A percentile compares a stretch with the other conserved stretches of the same genome.
These are phyloP conservation scores for Pleurotus eryngii DNA, from an alignment of 768 basidiomycete species.

Conservation along the genomic window DNA sequence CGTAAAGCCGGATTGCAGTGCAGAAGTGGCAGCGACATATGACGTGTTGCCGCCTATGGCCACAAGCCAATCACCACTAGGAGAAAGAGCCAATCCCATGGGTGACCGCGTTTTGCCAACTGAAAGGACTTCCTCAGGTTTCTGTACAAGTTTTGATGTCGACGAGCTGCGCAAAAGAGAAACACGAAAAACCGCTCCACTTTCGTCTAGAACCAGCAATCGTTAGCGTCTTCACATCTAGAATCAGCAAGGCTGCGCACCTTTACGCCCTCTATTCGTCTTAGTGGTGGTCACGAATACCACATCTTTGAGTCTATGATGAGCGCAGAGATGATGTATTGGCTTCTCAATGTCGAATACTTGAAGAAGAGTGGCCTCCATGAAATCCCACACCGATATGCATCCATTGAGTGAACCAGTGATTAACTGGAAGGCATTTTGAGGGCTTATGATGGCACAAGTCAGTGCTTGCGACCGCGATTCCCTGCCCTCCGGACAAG, in stretches of 20 bases:
- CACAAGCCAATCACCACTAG: slow-evolving; percentile 76
- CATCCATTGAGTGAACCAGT: slow-evolving; percentile 83
- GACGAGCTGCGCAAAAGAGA: slow-evolving; percentile 50
- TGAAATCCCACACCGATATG: slow-evolving; percentile 89
- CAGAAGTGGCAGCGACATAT: slow-evolving; percentile 64
- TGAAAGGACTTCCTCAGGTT: slow-evolving; percentile 46
- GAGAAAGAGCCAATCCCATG: slow-evolving; percentile 66
- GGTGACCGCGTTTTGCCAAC: slow-evolving; percentile 69
- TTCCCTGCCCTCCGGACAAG: slow-evolving; percentile 30
- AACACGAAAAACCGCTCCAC: slow-evolving; percentile 58
- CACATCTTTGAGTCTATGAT: slow-evolving; percentile 61
- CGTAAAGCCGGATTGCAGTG: slow-evolving; percentile 63
- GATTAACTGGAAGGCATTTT: slow-evolving; percentile 87
- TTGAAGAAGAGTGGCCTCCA: slow-evolving; percentile 77
- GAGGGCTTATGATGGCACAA: slow-evolving; percentile 72
- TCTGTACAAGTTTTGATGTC: slow-evolving; percentile 38
- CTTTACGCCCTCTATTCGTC: slow-evolving; percentile 33
- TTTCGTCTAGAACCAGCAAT: slow-evolving; percentile 38
- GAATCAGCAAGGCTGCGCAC: slow-evolving; percentile 22
- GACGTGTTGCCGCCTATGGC: slow-evolving; percentile 72
- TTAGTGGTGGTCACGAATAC: slow-evolving; percentile 70
- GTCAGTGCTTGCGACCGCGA: slow-evolving; percentile 57
- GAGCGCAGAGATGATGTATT: slow-evolving; percentile 69
- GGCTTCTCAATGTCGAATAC: slow-evolving; percentile 69
- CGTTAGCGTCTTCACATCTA: background rate